Evolutionary conservation across 352 stramenopile species (phyloP).

Genomic region (Pythium myriotylum): DNA sequence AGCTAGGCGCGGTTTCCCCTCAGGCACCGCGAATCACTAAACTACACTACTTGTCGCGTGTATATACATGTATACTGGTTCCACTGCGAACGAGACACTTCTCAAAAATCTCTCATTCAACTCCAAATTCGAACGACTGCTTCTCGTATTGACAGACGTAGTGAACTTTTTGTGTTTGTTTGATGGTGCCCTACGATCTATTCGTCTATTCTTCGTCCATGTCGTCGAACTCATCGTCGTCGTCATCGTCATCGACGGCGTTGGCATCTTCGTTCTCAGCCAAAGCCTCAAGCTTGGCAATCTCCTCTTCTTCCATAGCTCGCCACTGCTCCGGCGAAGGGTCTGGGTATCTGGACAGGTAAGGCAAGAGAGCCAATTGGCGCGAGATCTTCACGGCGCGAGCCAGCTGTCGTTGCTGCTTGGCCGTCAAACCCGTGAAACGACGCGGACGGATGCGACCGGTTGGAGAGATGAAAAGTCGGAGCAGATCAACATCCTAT

Average conservation of each 20-base stretch:
- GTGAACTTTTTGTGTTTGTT: constrained; percentile 19
- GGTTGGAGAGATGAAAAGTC: constrained; percentile 83
- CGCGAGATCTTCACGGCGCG: constrained; percentile 79
- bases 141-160: constrained; percentile 28
- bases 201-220: constrained; percentile 49
- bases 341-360: constrained; percentile 78
- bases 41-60: constrained; percentile 12
- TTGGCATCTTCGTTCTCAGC: constrained; percentile 56
- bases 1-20: constrained; percentile 13
- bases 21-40: not conserved
- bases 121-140: too few species aligned
- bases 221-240: constrained; percentile 70
- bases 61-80: constrained; percentile 19
- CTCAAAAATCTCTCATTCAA: too few species aligned
- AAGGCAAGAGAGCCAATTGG: constrained; percentile 75
- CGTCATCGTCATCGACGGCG: constrained; percentile 57
- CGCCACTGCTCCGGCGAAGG: constrained; percentile 82
- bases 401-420: constrained; percentile 83
- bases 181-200: constrained; percentile 25
- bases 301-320: constrained; percentile 79
- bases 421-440: constrained; percentile 79
- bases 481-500: constrained; percentile 74
- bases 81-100: too few species aligned
- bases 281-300: constrained; percentile 55
- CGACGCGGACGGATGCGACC: constrained; percentile 79